Evolutionary conservation across 345 rosid species (phyloP), one percentile per base, ranked within the genome.

Genomic region (Physaria fendleri): DNA sequence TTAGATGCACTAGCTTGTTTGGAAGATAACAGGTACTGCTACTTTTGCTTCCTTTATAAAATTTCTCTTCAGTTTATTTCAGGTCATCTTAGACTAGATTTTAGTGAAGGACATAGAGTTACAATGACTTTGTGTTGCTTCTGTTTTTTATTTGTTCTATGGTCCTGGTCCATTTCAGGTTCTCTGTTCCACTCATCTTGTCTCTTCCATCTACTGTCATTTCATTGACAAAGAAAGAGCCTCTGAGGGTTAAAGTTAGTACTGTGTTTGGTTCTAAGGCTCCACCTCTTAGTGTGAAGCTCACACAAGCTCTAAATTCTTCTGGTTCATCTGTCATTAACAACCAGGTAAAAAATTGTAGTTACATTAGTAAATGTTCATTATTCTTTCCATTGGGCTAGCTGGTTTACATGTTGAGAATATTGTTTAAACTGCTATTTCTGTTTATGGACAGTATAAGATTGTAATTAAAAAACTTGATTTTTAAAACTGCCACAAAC

Each of bases 121-220:
- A n/a, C n/a, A n/a, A n/a, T n/a, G n/a, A n/a, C 20, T 33, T 51
- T 10, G 40, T 33, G 11, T 42, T 42, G 34, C 38, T 33, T 42
- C 18, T 5, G 23, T 24, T 51, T 30, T 27, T 40, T 47, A 69
- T 56, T 0, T 70, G 37, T 33, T 59, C 1, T 52, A 28, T 51
- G 38, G 66, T 44, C 30, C 40, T 34, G 11, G 73, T 27, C 23
- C 59, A 42, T 35, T 78, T 73, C 82, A 92, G 96, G 74, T 68
- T 87, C 68, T 70, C 86, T 56, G 80, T 89, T 69, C 97, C 99
- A 5, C 72, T 93, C 66, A 87, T 93, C 65, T 50, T 93, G 51
- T 81, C 97, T 42, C 82, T 85, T 70, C 92, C 99, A 61, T 82
- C 84, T 21, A 78, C 94, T 2, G 90, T 87, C 57, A 72, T 89